Percentiles rank a stretch among this genome's conserved stretches.
These are phyloP conservation scores for Calonectria leucothoes DNA, from an alignment of 2,329 filamentous ascomycete genomes.

Conservation along the genomic window DNA sequence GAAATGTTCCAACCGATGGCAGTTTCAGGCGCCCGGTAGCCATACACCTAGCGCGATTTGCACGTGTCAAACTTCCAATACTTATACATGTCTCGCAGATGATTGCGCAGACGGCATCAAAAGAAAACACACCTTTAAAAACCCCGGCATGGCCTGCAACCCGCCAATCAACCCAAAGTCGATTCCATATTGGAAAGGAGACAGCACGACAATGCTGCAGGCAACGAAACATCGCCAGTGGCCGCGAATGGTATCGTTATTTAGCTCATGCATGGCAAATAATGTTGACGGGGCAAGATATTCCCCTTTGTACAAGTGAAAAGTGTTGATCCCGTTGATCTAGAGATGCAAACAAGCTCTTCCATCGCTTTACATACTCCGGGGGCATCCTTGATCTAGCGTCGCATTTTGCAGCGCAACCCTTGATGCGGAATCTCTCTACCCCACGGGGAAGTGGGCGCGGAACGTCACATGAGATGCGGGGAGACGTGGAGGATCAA, in stretches of 20 bases:
- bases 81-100: no score
- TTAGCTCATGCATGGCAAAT: slow-evolving; percentile 17
- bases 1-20: slow-evolving; percentile 40
- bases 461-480: slow-evolving; percentile 13
- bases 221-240: slow-evolving; percentile 38
- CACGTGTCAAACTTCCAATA: no score
- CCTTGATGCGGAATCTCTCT: background rate
- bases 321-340: background rate
- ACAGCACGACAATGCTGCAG: slow-evolving; percentile 33
- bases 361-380: slow-evolving; percentile 24
- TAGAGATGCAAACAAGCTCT: background rate
- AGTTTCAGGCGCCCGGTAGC: slow-evolving; percentile 32
- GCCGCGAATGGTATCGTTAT: slow-evolving; percentile 32
- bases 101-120: no score
- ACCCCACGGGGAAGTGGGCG: slow-evolving; percentile 29
- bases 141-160: slow-evolving; percentile 37
- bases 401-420: background rate
- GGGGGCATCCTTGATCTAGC: background rate
- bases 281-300: background rate
- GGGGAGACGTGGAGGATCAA: slow-evolving; percentile 30
- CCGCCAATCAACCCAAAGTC: slow-evolving; percentile 39
- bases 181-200: slow-evolving; percentile 38
- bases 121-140: slow-evolving; percentile 24
- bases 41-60: slow-evolving; percentile 28
- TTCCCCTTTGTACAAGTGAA: background rate